Evolutionary conservation across 257 asterid genomes (phyloP).

Genomic region (Fraxinus cuspidata): DNA sequence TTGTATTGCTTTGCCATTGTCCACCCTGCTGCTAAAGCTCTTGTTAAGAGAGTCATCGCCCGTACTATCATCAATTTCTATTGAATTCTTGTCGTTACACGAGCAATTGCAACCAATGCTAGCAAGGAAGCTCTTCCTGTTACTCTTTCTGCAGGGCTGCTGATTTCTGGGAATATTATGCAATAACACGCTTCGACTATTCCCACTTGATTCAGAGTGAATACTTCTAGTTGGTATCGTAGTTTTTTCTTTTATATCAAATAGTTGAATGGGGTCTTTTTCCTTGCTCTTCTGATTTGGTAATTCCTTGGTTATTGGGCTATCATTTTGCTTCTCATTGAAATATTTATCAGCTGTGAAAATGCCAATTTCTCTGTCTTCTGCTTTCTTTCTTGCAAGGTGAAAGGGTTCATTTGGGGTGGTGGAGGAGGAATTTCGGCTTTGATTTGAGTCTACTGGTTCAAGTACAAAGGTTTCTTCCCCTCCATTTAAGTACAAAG

Average conservation of each 20-base stretch:
- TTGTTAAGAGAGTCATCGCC: conserved; percentile 28
- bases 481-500: conserved; percentile 51
- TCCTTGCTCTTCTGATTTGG: conserved; percentile 30
- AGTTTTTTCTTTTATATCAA: conserved; percentile 29
- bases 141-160: conserved; percentile 35
- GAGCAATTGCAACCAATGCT: conserved; percentile 63
- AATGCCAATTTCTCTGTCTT: conserved; percentile 69
- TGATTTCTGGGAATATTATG: conserved; percentile 37
- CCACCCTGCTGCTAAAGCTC: conserved; percentile 18
- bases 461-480: conserved; percentile 47
- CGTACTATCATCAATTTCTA: conserved; percentile 33
- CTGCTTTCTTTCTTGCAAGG: conserved; percentile 35
- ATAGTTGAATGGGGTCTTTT: conserved; percentile 32
- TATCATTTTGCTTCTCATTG: conserved; percentile 42
- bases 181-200: conserved; percentile 61
- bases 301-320: conserved; percentile 24
- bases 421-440: conserved; percentile 30
- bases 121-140: conserved; percentile 55
- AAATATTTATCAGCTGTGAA: conserved; percentile 79
- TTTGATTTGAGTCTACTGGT: conserved; percentile 30
- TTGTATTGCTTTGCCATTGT: conserved; percentile 23
- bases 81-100: conserved; percentile 55
- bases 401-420: conserved; percentile 30
- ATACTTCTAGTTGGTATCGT: conserved; percentile 45
- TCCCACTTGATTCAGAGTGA: conserved; percentile 60